A percentile compares a stretch with the other conserved stretches of the same genome.
Conservation (phyloP, 305 asterid genomes). For the Coffea humblotiana region DNA sequence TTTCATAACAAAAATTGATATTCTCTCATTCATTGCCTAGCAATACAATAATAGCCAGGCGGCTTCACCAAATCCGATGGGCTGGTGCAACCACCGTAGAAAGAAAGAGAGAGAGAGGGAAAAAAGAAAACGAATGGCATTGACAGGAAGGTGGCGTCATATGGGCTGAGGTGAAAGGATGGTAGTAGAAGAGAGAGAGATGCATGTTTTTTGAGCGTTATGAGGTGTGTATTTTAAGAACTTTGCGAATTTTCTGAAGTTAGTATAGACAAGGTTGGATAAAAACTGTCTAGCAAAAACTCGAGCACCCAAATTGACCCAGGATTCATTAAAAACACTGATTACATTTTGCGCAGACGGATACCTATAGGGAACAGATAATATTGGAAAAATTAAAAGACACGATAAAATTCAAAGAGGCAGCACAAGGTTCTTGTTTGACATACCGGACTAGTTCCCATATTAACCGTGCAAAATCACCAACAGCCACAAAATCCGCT, state of each 20-base stretch:
- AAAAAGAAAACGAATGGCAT: no score
- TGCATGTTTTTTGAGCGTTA: no score
- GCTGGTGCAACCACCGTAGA: no score
- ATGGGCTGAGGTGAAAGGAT: no score
- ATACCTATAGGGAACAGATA: not conserved
- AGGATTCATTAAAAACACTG: not conserved
- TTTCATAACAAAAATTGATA: not conserved
- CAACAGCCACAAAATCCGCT: not conserved
- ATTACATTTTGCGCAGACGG: not conserved
- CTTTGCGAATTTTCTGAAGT: no score
- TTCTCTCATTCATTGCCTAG: not conserved
- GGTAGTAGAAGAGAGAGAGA: no score
- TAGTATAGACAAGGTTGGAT: no score
- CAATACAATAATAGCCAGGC: not conserved
- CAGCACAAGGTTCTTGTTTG: not conserved
- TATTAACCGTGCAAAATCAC: not conserved
- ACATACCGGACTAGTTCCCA: not conserved
- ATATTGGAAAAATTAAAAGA: not conserved
- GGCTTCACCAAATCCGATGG: not conserved
- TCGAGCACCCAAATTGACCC: no score
- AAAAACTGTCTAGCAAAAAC: no score
- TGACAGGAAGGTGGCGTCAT: no score
- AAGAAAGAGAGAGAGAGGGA: no score
- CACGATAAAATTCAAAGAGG: not conserved
- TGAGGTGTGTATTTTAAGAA: no score